phyloP scores from a whole-genome alignment of 805 yeast genomes.

The Saccharomycopsis vini region DNA sequence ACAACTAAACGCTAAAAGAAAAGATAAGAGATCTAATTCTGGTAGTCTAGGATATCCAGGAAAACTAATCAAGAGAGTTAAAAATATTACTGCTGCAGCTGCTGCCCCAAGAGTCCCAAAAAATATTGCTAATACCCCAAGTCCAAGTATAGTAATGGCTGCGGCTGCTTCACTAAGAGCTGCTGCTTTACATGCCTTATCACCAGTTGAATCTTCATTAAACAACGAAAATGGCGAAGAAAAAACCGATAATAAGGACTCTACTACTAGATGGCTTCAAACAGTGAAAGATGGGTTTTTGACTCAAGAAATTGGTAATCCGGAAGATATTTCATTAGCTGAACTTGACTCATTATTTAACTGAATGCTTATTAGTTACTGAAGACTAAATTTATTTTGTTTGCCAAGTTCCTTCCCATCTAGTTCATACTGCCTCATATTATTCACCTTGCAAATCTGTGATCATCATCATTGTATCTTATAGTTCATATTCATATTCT shows the following conservation, averaged over 20 bases:
- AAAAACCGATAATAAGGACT: too few species aligned
- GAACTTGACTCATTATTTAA: constrained; percentile 48
- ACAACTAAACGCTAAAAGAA: constrained; percentile 33
- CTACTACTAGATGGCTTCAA: constrained; percentile 58
- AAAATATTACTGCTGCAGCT: constrained; percentile 63
- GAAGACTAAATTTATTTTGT: too few species aligned
- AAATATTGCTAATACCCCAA: constrained; percentile 39
- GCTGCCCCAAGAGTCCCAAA: constrained; percentile 77
- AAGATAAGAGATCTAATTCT: constrained; percentile 55
- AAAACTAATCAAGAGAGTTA: constrained; percentile 31
- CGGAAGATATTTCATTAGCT: constrained; percentile 68
- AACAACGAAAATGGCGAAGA: constrained; percentile 19
- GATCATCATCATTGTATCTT: too few species aligned
- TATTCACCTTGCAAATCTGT: too few species aligned
- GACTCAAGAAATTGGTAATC: constrained; percentile 68
- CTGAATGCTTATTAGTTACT: too few species aligned
- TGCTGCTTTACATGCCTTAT: constrained; percentile 48
- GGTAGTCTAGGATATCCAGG: constrained; percentile 48
- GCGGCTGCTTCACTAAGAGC: constrained; percentile 50
- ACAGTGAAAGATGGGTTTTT: constrained; percentile 71
- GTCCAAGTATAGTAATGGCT: constrained; percentile 61
- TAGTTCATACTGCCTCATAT: too few species aligned
- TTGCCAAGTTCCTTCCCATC: too few species aligned
- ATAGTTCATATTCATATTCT: too few species aligned
- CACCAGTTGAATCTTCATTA: constrained; percentile 30